Conservation (phyloP, 768 basidiomycete species). For the Antrodiella citrinella region DNA sequence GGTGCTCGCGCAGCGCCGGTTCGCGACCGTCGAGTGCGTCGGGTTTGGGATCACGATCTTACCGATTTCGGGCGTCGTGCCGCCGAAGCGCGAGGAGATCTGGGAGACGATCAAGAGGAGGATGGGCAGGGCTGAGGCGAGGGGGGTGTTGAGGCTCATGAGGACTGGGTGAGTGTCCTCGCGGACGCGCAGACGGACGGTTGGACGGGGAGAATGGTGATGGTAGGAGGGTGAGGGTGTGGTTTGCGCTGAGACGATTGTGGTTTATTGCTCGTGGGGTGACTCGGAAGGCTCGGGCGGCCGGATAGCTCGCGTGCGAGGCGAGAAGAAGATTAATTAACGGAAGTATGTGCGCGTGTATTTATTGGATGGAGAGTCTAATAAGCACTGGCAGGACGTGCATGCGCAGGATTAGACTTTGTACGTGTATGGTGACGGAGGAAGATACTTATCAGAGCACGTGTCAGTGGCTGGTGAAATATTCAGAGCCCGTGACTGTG, state of each 20-base stretch:
- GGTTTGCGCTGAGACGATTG: too few relatives aligned
- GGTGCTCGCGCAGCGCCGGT: not conserved
- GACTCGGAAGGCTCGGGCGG: not conserved
- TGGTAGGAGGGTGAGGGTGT: too few relatives aligned
- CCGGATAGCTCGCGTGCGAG: not conserved
- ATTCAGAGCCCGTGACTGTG: not conserved
- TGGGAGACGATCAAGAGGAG: not conserved
- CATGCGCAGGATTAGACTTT: not conserved
- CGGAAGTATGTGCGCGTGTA: not conserved
- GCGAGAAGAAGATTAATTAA: not conserved
- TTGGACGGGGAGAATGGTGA: too few relatives aligned
- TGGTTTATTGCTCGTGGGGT: too few relatives aligned
- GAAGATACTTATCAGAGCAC: not conserved
- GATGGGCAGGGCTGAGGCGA: not conserved
- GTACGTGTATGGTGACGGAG: not conserved
- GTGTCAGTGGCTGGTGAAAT: not conserved
- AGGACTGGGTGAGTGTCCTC: too few relatives aligned
- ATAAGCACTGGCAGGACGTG: not conserved
- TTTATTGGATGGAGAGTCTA: not conserved
- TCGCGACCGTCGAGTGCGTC: not conserved
- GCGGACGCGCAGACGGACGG: too few relatives aligned
- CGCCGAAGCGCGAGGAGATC: not conserved
- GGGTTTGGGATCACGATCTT: not conserved
- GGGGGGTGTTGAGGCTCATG: not conserved
- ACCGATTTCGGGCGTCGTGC: not conserved